Evolutionary conservation across 2,329 filamentous ascomycete genomes (phyloP).

Genomic region (Hymenoscyphus albidus): DNA sequence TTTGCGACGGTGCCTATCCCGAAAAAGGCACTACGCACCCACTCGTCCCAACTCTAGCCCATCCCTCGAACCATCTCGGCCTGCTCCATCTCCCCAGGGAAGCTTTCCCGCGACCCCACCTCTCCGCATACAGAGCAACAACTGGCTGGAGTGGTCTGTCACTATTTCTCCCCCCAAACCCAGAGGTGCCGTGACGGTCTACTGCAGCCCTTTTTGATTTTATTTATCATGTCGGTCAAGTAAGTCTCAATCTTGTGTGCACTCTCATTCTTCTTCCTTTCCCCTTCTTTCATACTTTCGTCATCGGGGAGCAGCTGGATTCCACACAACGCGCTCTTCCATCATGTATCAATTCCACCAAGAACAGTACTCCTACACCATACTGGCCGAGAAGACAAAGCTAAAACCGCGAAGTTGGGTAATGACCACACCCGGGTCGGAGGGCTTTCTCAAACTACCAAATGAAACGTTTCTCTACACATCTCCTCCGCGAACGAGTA

Average conservation of each 20-base stretch:
- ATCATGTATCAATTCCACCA: slow-evolving; percentile 34
- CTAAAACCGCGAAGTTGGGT: slow-evolving; percentile 65
- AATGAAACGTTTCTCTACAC: slow-evolving; percentile 79
- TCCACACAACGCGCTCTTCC: neutral
- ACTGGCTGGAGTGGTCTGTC: slow-evolving; percentile 1
- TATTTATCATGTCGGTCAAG: slow-evolving; percentile 14
- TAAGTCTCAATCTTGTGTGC: slow-evolving; percentile 5
- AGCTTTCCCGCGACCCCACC: slow-evolving; percentile 13
- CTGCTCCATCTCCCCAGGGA: slow-evolving; percentile 3
- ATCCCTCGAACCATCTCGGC: slow-evolving; percentile 1
- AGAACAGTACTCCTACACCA: slow-evolving; percentile 31
- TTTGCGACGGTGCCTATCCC: neutral
- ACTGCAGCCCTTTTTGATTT: slow-evolving; percentile 2
- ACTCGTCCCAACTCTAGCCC: neutral
- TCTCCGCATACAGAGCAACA: slow-evolving; percentile 10
- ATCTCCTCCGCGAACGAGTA: slow-evolving; percentile 72
- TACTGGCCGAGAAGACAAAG: slow-evolving; percentile 28
- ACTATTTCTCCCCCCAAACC: neutral
- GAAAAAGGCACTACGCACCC: slow-evolving; percentile 3
- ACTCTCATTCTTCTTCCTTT: neutral
- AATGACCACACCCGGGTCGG: slow-evolving; percentile 70
- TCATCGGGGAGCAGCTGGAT: neutral
- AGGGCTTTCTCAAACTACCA: slow-evolving; percentile 77
- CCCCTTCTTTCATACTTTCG: neutral
- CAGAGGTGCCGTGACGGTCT: neutral